Evolutionary conservation across 2,329 filamentous ascomycete genomes (phyloP), one percentile per base, ranked within the genome.

Genomic region (Verruconis gallopava): DNA sequence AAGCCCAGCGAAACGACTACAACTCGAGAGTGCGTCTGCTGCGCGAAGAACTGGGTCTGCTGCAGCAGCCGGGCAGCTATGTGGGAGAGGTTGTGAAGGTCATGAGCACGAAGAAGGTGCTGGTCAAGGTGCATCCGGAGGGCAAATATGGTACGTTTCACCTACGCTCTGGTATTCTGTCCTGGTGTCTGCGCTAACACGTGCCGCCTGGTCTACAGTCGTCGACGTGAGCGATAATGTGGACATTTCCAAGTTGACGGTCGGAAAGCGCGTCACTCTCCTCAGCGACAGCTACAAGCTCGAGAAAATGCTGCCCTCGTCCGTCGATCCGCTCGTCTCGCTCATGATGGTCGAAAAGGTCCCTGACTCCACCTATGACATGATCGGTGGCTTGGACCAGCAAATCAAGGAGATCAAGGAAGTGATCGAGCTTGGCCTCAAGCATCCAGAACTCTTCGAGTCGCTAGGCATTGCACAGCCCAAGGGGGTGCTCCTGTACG

Each of bases 291-390:
- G 85, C 51, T 98, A 98, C 74, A 95, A 95, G 67, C 80, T 98
- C 55, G 91, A 96, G 61, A 95, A 95, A 71, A 93, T 96, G 68
- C 78, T 98, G 6, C 91, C 91, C 15, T 96, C 91, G 43, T 98
- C 91, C 15, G 91, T 98, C 58, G 91, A 98, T 59, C 91, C 91
- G 28, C 81, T 98, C 45, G 91, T 98, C 44, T 98, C 91, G 25
- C 83, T 98, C 61, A 98, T 98, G 91, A 98, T 98, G 91, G 91
- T 98, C 40, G 91, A 98, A 62, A 98, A 98, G 73, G 91, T 98
- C 13, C 91, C 91, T 13, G 91, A 98, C 71, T 95, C 86, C 69
- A 98, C 91, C 60, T 98, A 98, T 71, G 91, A 98, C 68, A 98
- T 98, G 91, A 98, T 98, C 62, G 91, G 91, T 66, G 91, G 91